phyloP scores from a whole-genome alignment of 139 green algal genomes.

The Pseudopediastrum boryanum region DNA sequence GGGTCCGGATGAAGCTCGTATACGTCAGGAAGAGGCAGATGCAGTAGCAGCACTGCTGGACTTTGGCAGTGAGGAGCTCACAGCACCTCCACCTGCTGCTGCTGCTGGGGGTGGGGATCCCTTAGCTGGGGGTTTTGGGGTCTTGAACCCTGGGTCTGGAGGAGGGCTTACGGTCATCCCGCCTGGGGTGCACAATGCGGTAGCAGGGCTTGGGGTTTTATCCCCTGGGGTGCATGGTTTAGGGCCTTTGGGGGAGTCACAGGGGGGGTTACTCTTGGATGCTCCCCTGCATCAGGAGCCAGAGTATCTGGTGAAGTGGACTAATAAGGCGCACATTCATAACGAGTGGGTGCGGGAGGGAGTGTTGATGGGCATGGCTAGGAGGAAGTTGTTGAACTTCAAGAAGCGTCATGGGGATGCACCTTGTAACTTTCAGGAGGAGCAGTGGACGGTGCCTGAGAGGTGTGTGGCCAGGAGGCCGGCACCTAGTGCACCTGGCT shows the following conservation, averaged over 20 bases:
- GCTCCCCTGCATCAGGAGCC: conserved; percentile 42
- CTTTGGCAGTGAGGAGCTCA: conserved; percentile 32
- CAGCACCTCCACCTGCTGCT: background rate
- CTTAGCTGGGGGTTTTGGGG: too few relatives aligned
- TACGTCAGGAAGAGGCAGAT: conserved; percentile 54
- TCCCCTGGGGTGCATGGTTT: too few relatives aligned
- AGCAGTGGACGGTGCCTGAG: conserved; percentile 66
- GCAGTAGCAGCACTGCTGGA: conserved; percentile 67
- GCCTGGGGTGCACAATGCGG: too few relatives aligned
- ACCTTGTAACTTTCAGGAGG: conserved; percentile 42
- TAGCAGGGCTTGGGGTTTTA: too few relatives aligned
- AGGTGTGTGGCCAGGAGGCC: conserved; percentile 72
- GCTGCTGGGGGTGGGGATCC: conserved; percentile 12
- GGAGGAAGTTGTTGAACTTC: conserved; percentile 86
- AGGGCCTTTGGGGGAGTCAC: too few relatives aligned
- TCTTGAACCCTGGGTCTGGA: too few relatives aligned
- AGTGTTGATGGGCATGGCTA: conserved; percentile 68
- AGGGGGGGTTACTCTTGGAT: too few relatives aligned
- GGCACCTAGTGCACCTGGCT: conserved; percentile 71
- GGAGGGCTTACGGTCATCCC: too few relatives aligned
- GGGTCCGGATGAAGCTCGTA: background rate
- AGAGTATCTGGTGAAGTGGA: conserved; percentile 90
- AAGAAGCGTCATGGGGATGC: conserved; percentile 66
- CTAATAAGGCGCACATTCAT: conserved; percentile 73
- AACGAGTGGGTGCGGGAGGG: conserved; percentile 82